Percentiles rank a stretch among this genome's conserved stretches.
phyloP scores from a whole-genome alignment of 139 green algal species.

The Pedinophyceae sp. region DNA sequence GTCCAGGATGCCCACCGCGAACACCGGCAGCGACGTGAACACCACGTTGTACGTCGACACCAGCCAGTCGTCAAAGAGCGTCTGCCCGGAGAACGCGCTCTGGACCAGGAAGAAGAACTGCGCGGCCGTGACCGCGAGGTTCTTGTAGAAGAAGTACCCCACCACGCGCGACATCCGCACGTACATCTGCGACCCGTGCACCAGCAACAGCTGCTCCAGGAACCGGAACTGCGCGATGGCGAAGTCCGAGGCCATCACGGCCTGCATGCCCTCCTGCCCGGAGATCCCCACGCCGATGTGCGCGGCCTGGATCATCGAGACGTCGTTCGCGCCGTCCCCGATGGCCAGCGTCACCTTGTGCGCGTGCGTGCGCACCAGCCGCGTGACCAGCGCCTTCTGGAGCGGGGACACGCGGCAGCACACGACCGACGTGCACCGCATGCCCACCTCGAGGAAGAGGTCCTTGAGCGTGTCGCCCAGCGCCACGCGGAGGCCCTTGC shows the following conservation, averaged over 20 bases:
- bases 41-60: constrained; percentile 37
- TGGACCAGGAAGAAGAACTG: constrained; percentile 38
- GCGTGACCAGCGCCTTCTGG: constrained; percentile 56
- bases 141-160: constrained; percentile 46
- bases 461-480: constrained; percentile 11
- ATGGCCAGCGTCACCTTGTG: constrained; percentile 16
- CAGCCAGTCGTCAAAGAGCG: constrained; percentile 32
- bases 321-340: constrained; percentile 30
- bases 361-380: constrained; percentile 25
- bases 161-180: constrained; percentile 23
- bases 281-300: constrained; percentile 30
- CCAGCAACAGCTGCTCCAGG: constrained; percentile 10
- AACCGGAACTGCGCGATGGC: constrained; percentile 30
- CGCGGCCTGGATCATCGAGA: constrained; percentile 33
- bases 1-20: constrained; percentile 36
- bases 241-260: constrained; percentile 24
- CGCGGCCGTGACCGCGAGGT: constrained; percentile 16
- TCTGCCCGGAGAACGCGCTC: constrained; percentile 13
- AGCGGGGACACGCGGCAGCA: constrained; percentile 56
- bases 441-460: constrained; percentile 18
- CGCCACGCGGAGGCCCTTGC: constrained; percentile 25
- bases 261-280: constrained; percentile 26
- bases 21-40: constrained; percentile 35
- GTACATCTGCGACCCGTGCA: constrained; percentile 31
- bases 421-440: constrained; percentile 37